Conservation (phyloP, 1,284 basidiomycete species). For the Apiotrichum sp. region DNA sequence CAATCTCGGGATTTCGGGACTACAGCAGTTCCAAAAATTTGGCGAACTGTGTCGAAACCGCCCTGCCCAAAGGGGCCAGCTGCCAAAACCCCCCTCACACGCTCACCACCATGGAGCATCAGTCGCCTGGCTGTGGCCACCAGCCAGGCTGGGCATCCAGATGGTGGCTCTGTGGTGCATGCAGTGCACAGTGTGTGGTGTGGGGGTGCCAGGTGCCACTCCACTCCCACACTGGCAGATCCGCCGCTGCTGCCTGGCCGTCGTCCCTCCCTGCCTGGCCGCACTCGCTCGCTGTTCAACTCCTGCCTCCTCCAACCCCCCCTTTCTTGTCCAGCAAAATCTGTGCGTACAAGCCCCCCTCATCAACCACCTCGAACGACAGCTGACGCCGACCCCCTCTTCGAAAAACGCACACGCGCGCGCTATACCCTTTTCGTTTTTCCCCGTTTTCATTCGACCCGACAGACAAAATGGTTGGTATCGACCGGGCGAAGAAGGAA, state of each 20-base stretch:
- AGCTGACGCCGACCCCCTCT: background rate
- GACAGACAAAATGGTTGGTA: conserved; percentile 13
- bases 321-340: conserved; percentile 11
- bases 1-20: background rate
- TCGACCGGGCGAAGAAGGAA: background rate
- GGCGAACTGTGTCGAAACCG: background rate
- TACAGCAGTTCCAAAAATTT: background rate
- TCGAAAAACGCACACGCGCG: background rate
- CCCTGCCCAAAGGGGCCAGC: too few relatives aligned
- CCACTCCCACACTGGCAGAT: too few relatives aligned
- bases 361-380: background rate
- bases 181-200: too few relatives aligned
- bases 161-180: too few relatives aligned
- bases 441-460: background rate
- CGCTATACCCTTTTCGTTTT: background rate
- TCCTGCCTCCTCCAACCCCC: background rate
- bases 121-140: too few relatives aligned
- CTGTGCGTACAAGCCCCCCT: conserved; percentile 4
- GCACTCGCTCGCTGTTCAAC: background rate
- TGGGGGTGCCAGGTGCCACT: too few relatives aligned
- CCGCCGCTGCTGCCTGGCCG: too few relatives aligned
- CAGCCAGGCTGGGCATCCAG: too few relatives aligned
- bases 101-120: too few relatives aligned
- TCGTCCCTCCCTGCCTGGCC: background rate
- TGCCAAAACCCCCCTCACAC: too few relatives aligned